phyloP scores from a whole-genome alignment of 2,329 filamentous ascomycete species.

The Fusarium sp. region DNA sequence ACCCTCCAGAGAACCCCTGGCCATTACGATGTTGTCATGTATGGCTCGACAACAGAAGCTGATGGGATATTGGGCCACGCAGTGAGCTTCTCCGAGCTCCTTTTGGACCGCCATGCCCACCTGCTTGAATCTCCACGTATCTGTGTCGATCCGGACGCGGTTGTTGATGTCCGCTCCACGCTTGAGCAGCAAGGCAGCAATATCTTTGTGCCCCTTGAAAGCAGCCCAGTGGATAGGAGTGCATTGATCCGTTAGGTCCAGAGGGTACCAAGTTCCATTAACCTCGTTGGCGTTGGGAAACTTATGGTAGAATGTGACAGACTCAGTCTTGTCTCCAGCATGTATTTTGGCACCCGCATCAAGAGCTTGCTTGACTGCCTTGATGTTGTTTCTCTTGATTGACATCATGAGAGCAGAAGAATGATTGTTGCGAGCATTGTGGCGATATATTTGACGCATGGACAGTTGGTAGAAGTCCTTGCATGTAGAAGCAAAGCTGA shows the following conservation, averaged over 20 bases:
- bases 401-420: conserved; percentile 7
- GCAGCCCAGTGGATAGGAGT: conserved; percentile 22
- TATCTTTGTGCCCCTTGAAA: neutral
- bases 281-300: too few relatives aligned
- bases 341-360: neutral
- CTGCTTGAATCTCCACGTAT: neutral
- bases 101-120: neutral
- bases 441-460: neutral
- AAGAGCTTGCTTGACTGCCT: neutral
- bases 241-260: conserved; percentile 4
- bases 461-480: neutral
- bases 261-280: neutral
- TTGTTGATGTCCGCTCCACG: neutral
- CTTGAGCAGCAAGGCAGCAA: neutral
- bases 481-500: conserved; percentile 16
- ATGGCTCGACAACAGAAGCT: neutral
- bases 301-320: neutral
- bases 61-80: neutral
- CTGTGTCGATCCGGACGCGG: conserved; percentile 13
- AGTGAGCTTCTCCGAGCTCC: too few relatives aligned
- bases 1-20: neutral
- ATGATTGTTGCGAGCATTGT: neutral
- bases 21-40: accelerated
- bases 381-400: neutral
- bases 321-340: neutral